phyloP scores from a whole-genome alignment of 129 eudicot species.

The Erigeron canadensis region DNA sequence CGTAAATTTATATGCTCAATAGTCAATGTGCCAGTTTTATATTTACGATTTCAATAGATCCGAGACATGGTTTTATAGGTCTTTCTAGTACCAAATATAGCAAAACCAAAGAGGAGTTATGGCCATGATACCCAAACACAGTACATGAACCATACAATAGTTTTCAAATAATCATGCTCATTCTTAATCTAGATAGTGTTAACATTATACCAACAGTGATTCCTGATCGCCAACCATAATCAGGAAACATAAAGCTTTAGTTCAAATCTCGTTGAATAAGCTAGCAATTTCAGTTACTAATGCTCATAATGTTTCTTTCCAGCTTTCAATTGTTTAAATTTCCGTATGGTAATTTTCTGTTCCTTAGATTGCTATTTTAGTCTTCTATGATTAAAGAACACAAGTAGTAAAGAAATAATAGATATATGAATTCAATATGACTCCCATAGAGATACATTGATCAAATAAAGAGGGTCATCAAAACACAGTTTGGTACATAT shows the following conservation, averaged over 20 bases:
- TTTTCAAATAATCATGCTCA: no score
- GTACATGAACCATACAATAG: no score
- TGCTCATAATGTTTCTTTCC: not conserved
- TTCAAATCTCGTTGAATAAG: not conserved
- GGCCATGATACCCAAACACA: no score
- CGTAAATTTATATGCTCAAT: no score
- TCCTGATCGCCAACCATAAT: not conserved
- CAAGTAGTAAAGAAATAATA: not conserved
- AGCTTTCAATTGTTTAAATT: not conserved
- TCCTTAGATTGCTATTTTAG: not conserved
- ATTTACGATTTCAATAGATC: no score
- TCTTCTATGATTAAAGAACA: conserved; percentile 5
- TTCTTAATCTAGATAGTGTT: no score
- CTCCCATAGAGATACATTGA: conserved; percentile 26
- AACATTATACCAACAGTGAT: no score
- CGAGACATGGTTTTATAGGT: no score
- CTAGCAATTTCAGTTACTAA: not conserved
- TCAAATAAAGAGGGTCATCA: conserved; percentile 23
- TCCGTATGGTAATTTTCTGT: not conserved
- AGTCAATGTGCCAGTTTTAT: no score
- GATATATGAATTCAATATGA: not conserved
- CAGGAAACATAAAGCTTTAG: not conserved
- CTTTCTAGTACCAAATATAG: no score
- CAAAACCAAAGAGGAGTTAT: no score
- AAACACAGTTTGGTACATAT: not conserved